A percentile compares a stretch with the other conserved stretches of the same genome.
phyloP scores from a whole-genome alignment of 2,329 filamentous ascomycete genomes.

The Aureobasidium uvarum region DNA sequence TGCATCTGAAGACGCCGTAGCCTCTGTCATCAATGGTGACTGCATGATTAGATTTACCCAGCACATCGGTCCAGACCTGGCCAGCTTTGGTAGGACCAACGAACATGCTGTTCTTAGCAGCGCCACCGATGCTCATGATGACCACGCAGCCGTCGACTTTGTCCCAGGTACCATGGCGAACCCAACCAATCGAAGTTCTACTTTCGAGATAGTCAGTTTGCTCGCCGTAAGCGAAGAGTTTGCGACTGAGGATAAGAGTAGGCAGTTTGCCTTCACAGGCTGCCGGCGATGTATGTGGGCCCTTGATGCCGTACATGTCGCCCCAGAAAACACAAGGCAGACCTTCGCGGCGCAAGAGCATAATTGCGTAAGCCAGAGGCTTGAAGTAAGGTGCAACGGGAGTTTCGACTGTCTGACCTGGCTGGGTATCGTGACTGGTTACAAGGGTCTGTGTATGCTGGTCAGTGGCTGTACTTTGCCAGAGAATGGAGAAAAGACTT shows the following conservation, averaged over 20 bases:
- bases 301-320: conserved; percentile 63
- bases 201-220: conserved; percentile 63
- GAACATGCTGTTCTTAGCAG: conserved; percentile 61
- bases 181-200: conserved; percentile 61
- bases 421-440: conserved; percentile 69
- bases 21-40: conserved; percentile 60
- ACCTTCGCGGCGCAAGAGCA: conserved; percentile 63
- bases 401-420: conserved; percentile 62
- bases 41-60: conserved; percentile 56
- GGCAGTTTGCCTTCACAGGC: conserved; percentile 47
- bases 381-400: conserved; percentile 67
- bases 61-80: conserved; percentile 62
- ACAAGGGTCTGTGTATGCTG: conserved; percentile 56
- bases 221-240: conserved; percentile 64
- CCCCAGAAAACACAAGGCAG: conserved; percentile 70
- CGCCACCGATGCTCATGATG: conserved; percentile 38
- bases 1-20: conserved; percentile 58
- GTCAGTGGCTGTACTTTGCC: background rate
- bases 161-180: conserved; percentile 52
- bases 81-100: conserved; percentile 53
- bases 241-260: conserved; percentile 60
- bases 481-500: background rate
- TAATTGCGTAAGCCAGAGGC: conserved; percentile 67
- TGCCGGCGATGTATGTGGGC: conserved; percentile 52
- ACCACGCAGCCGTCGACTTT: conserved; percentile 41